Evolutionary conservation across 441 rosid genomes (phyloP).

Genomic region (Viola pubescens): DNA sequence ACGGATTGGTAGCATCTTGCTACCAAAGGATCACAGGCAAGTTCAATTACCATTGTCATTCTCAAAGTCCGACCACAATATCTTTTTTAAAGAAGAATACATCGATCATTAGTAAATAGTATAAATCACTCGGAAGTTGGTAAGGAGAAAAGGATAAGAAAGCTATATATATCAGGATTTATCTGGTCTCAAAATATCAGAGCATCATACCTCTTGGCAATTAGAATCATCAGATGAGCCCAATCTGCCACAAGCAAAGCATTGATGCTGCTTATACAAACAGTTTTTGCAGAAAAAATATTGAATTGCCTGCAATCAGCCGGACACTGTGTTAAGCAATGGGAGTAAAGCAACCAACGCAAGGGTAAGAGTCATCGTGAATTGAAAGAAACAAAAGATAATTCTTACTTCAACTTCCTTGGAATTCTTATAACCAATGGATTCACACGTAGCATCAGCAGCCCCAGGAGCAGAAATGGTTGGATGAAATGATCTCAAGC

Average conservation of each 20-base stretch:
- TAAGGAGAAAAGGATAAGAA: too few relatives aligned
- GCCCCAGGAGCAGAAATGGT: constrained; percentile 30
- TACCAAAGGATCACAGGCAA: too few relatives aligned
- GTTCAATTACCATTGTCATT: too few relatives aligned
- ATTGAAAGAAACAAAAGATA: background rate
- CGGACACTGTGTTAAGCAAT: constrained; percentile 2
- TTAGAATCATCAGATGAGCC: constrained; percentile 47
- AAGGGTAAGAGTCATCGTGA: constrained; percentile 2
- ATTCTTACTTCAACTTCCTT: constrained; percentile 40
- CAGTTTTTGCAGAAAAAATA: constrained; percentile 48
- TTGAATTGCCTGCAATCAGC: constrained; percentile 37
- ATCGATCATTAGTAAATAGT: too few relatives aligned
- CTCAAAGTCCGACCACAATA: too few relatives aligned
- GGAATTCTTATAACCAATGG: constrained; percentile 40
- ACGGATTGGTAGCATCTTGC: too few relatives aligned
- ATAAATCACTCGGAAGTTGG: too few relatives aligned
- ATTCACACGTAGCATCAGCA: constrained; percentile 26
- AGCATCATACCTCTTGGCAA: constrained; percentile 43
- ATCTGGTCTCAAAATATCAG: constrained; percentile 2
- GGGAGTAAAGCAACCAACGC: constrained; percentile 3
- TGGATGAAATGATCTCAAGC: constrained; percentile 74
- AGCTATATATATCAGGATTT: too few relatives aligned
- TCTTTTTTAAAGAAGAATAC: too few relatives aligned
- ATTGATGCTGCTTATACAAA: constrained; percentile 46
- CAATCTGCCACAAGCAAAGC: constrained; percentile 58